A percentile compares a stretch with the other conserved stretches of the same genome.
Evolutionary conservation across 2,329 filamentous ascomycete genomes (phyloP).

Genomic region (Phyllosticta ampelicida): DNA sequence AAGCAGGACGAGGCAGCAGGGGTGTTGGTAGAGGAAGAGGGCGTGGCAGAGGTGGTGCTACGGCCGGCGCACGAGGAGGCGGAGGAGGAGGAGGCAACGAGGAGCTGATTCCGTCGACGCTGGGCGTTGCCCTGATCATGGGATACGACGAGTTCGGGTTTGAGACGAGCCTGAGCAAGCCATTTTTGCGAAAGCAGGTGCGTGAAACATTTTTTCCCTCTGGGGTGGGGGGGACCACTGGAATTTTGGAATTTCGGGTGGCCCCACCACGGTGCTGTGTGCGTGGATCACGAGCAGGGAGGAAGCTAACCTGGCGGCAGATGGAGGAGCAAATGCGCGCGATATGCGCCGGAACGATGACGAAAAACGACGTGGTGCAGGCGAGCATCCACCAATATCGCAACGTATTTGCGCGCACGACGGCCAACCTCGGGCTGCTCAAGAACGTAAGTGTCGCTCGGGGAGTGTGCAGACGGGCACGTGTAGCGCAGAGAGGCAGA

Average conservation of each 20-base stretch:
- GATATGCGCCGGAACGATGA: constrained; percentile 80
- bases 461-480: neutral
- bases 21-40: constrained; percentile 23
- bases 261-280: no score
- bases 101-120: constrained; percentile 84
- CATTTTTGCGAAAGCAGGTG: constrained; percentile 82
- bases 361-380: constrained; percentile 61
- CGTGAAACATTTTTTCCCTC: constrained; percentile 11
- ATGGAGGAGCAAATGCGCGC: constrained; percentile 97
- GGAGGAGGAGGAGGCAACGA: constrained; percentile 44
- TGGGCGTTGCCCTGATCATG: constrained; percentile 84
- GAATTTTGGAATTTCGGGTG: constrained; percentile 8
- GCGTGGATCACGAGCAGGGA: constrained; percentile 4
- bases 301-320: no score
- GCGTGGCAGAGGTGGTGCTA: constrained; percentile 13
- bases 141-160: constrained; percentile 93
- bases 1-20: constrained; percentile 21
- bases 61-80: constrained; percentile 25
- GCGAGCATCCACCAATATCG: constrained; percentile 82
- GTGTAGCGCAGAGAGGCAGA: constrained; percentile 11
- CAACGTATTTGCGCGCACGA: constrained; percentile 72
- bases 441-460: constrained; percentile 35
- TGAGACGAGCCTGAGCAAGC: constrained; percentile 86
- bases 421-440: constrained; percentile 57
- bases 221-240: neutral